These are phyloP conservation scores for Rhytidhysteron rufulum DNA, from an alignment of 2,329 filamentous ascomycete species.

Conservation along the genomic window DNA sequence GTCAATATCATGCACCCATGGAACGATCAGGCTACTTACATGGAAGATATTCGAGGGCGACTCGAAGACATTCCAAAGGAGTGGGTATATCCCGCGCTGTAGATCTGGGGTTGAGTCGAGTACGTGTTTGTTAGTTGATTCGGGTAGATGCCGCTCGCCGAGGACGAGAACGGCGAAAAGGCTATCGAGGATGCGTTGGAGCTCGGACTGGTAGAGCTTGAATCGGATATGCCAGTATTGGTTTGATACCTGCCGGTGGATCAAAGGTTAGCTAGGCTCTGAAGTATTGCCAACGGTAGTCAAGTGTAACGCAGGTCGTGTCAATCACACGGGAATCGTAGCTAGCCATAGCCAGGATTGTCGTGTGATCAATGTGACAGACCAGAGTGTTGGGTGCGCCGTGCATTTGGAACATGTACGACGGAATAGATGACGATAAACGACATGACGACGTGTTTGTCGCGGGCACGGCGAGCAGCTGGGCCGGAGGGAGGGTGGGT, in stretches of 20 bases:
- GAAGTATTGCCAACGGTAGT: slow-evolving; percentile 30
- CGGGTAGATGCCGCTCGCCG: slow-evolving; percentile 32
- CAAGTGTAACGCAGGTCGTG: slow-evolving; percentile 36
- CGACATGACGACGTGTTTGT: slow-evolving; percentile 40
- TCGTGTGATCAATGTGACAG: slow-evolving; percentile 45
- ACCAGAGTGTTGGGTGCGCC: slow-evolving; percentile 37
- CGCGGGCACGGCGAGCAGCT: slow-evolving; percentile 30
- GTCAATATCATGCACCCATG: slow-evolving; percentile 37
- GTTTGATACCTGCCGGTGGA: slow-evolving; percentile 47
- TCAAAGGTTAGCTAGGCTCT: slow-evolving; percentile 24
- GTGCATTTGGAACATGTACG: slow-evolving; percentile 36
- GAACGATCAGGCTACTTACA: slow-evolving; percentile 42
- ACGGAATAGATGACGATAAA: slow-evolving; percentile 27
- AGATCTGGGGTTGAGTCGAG: slow-evolving; percentile 32
- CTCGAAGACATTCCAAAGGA: slow-evolving; percentile 35
- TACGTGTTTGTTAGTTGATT: slow-evolving; percentile 32
- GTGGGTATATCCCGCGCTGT: too few species aligned
- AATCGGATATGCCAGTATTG: slow-evolving; percentile 51
- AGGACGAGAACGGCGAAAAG: slow-evolving; percentile 35
- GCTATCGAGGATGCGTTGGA: slow-evolving; percentile 46
- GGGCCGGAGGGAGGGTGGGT: slow-evolving; percentile 20
- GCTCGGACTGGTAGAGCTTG: slow-evolving; percentile 50
- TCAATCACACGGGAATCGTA: slow-evolving; percentile 33
- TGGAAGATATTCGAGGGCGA: slow-evolving; percentile 38
- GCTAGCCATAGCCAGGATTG: slow-evolving; percentile 31